Base-by-base conservation (phyloP, 208 protist species). In the Leishmania gerbilli region DNA sequence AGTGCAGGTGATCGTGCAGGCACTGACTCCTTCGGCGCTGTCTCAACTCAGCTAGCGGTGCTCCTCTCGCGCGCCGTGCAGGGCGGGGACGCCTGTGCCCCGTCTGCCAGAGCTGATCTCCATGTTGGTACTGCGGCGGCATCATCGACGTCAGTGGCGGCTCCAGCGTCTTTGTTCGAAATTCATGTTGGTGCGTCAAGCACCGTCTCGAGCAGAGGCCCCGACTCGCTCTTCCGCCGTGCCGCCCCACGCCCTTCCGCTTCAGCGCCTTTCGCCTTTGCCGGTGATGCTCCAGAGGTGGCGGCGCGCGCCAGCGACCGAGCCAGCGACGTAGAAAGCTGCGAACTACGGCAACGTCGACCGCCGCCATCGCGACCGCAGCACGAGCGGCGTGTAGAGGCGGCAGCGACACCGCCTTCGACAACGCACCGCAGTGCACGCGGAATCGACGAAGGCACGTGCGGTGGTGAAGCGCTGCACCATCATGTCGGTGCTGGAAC, bases 51-150 rank as follows among this genome's bases (percentile, higher is more conserved):
- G 40, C 78, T 86, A 3, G 78, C 82, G 19, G 78, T 60, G 7
- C 55, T 86, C 45, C 74, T 86, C 51, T 68, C 71, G 1, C 77
- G 72, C n/a, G 82, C 82, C 21, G 78, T 86, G 58, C 53, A 47
- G 47, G 9, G 74, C 42, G 42, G 55, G 37, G 71, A 37, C 7
- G 49, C 49, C 31, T 8, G 8, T 37, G 42, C 17, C 49, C 21
- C 31, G 53, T 13, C 53, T n/a, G n/a, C 45, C 27, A 71, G 24
- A 51, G 24, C 49, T 31, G 24, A 49, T 79, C n/a, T 9, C 24
- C 55, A 49, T 24, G 31, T 8, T 21, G 74, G 21, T 21, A 45
- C 27, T 58, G n/a, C 27, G 5, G 51, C 27, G 21, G 15, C 53
- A 53, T 34, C n/a, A 27, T n/a, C 47, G 15, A n/a, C 27, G 21